Evolutionary conservation across 805 yeast species (phyloP), one percentile per base, ranked within the genome.

Genomic region (Saccharomycopsis selenospora): DNA sequence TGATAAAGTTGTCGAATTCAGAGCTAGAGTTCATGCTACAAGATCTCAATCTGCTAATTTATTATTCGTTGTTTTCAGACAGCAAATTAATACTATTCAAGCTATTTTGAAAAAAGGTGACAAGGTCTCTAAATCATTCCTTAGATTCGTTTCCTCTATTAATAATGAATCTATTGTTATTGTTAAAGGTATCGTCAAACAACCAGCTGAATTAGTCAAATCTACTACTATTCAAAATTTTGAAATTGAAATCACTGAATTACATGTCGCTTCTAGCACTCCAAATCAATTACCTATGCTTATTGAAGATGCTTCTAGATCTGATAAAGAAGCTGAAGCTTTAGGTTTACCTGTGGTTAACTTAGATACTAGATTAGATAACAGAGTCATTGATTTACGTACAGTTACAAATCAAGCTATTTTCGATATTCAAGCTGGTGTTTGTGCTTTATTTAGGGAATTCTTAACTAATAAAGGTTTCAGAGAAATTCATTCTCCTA

Each of bases 371-470:
- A 80, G 99, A 66, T 76, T 93, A 61, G 98, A 93, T 65, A 73
- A 93, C 47, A 81, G 99, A 66, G 97, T 91, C 48, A 89, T 93
- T 66, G 99, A 93, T 65, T 75, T 93, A 65, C 85, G 99, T 76
- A 93, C 99, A 3, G 85, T 84, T 41, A 91, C 99, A 47, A 93
- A 93, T 73, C 98, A 93, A 72, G 95, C 99, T 45, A 93, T 93
- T 57, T 93, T 93, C 80, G 85, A 80, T 68, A 82, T 93, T 61
- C 95, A 87, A 70, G 77, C 91, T 44, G 99, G 91, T 60, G 95
- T 93, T 50, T 78, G 91, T 64, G 72, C 73, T 36, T 71, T 95
- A 61, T 93, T 93, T 77, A 80, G 95, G 65, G 98, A 93, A 71
- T 93, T 84, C 65, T 73, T 93, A 61, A 63, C 68, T 52, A 67